Conservation (phyloP, 768 basidiomycete genomes). For the Boletus bicolor region DNA sequence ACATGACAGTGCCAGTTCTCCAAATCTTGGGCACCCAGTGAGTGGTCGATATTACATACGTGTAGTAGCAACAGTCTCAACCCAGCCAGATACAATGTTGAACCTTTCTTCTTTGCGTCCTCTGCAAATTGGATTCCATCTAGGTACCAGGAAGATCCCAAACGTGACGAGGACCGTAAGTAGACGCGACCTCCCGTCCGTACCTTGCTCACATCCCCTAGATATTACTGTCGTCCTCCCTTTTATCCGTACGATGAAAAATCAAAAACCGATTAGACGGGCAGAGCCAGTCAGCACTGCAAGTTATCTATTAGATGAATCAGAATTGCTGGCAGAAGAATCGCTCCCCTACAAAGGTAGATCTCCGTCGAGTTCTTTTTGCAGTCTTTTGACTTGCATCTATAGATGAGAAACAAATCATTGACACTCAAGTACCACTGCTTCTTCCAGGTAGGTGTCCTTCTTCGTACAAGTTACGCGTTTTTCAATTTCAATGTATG, state of each 20-base stretch:
- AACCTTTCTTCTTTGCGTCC: conserved; percentile 66
- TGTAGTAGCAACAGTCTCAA: background rate
- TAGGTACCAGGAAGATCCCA: conserved; percentile 54
- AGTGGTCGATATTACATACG: conserved; percentile 6
- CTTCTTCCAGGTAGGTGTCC: conserved; percentile 32
- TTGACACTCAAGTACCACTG: conserved; percentile 54
- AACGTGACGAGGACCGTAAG: conserved; percentile 48
- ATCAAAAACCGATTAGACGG: conserved; percentile 22
- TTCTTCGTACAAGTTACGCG: background rate
- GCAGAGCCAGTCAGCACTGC: conserved; percentile 13
- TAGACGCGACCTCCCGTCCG: conserved; percentile 27
- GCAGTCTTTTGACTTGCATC: background rate
- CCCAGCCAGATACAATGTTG: conserved; percentile 47
- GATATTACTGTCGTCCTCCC: conserved; percentile 57
- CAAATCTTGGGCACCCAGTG: conserved; percentile 59
- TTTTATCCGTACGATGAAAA: conserved; percentile 44
- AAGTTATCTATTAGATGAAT: background rate
- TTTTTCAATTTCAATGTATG: background rate
- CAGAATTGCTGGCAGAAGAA: background rate
- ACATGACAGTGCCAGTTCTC: conserved; percentile 47
- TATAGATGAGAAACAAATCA: conserved; percentile 30
- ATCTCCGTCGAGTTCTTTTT: background rate
- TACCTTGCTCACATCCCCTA: conserved; percentile 21
- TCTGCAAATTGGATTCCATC: conserved; percentile 67
- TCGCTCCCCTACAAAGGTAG: conserved; percentile 18